A percentile compares a stretch with the other conserved stretches of the same genome.
These are phyloP conservation scores for Ambrosiella beaveri DNA, from an alignment of 2,329 filamentous ascomycete genomes.

Conservation along the genomic window DNA sequence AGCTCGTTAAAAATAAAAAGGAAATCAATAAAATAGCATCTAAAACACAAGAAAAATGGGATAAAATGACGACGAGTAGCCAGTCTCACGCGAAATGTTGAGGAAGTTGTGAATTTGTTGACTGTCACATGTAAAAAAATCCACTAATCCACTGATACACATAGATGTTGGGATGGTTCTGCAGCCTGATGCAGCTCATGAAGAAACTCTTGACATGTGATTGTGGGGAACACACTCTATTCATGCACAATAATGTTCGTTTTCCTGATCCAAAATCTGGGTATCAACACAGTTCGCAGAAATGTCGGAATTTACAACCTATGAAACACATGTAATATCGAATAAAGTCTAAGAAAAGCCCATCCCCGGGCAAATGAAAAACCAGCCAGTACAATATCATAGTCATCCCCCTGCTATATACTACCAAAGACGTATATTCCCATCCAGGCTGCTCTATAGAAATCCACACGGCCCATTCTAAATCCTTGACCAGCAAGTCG, in stretches of 20 bases:
- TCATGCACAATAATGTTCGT: neutral
- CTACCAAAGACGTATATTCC: too few relatives aligned
- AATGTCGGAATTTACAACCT: neutral
- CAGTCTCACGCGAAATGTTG: neutral
- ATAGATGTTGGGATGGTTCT: neutral
- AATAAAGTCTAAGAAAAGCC: neutral
- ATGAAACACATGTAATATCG: neutral
- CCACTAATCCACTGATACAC: neutral
- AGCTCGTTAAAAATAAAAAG: constrained; percentile 11
- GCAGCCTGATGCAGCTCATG: neutral
- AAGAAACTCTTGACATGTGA: neutral
- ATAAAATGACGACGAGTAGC: neutral
- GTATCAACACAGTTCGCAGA: neutral
- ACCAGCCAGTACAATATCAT: too few relatives aligned
- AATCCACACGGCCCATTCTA: too few relatives aligned
- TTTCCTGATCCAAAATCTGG: neutral
- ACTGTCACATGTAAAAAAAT: neutral
- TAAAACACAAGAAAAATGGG: neutral
- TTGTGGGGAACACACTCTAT: neutral
- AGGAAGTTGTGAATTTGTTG: neutral
- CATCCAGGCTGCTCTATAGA: too few relatives aligned
- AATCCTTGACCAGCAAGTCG: too few relatives aligned
- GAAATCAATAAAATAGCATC: constrained; percentile 15
- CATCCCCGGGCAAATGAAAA: neutral
- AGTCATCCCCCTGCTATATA: too few relatives aligned